Conservation (phyloP, 768 basidiomycete species). For the Inosperma sp. region DNA sequence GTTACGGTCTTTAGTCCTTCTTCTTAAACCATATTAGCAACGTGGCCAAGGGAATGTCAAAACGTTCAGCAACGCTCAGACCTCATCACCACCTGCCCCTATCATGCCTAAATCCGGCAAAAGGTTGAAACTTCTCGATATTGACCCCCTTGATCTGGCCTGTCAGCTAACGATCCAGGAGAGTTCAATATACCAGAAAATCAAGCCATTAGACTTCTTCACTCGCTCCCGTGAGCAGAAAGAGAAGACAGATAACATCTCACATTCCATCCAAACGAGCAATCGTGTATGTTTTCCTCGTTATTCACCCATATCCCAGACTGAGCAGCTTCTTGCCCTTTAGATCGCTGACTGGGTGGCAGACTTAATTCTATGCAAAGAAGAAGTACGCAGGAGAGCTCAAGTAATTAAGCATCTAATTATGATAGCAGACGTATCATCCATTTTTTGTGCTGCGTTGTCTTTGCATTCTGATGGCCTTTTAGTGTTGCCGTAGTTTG, state of each 20-base stretch:
- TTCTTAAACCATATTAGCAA: slow-evolving; percentile 29
- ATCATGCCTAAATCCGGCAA: slow-evolving; percentile 67
- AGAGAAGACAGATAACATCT: slow-evolving; percentile 79
- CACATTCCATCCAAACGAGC: slow-evolving; percentile 80
- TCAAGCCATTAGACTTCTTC: slow-evolving; percentile 87
- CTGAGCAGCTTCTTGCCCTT: not conserved
- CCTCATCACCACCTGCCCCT: slow-evolving; percentile 65
- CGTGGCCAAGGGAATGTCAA: slow-evolving; percentile 56
- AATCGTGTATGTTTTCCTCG: slow-evolving; percentile 57
- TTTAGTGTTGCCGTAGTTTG: slow-evolving; percentile 80
- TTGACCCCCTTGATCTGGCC: slow-evolving; percentile 86
- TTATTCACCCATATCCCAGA: not conserved
- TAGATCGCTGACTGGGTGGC: slow-evolving; percentile 95
- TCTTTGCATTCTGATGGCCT: not conserved
- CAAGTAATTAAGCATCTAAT: slow-evolving; percentile 86
- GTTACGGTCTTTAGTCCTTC: not conserved
- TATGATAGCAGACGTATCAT: slow-evolving; percentile 78
- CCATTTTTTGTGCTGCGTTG: slow-evolving; percentile 8
- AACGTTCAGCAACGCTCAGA: slow-evolving; percentile 49
- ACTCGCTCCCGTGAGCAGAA: slow-evolving; percentile 76
- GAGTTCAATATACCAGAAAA: slow-evolving; percentile 78
- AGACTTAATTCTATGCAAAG: slow-evolving; percentile 71
- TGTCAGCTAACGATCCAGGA: slow-evolving; percentile 93
- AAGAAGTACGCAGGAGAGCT: slow-evolving; percentile 82
- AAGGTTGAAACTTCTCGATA: slow-evolving; percentile 77